Conservation (phyloP, 2,329 filamentous ascomycete species). For the Sphaerostilbella broomeana region DNA sequence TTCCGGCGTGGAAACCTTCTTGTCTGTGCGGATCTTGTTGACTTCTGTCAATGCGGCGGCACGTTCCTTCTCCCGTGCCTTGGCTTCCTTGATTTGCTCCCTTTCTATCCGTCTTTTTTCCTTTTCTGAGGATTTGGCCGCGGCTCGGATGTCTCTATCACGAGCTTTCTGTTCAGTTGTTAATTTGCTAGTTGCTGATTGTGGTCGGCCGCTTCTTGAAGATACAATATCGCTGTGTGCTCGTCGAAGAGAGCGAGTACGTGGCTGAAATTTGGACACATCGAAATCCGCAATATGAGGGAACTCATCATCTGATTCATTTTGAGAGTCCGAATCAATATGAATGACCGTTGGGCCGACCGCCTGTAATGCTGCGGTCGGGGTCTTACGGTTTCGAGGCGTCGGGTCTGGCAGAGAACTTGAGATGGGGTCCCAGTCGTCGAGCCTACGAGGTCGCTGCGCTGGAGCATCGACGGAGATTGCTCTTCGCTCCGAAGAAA, state of each 20-base stretch:
- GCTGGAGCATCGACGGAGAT: constrained; percentile 1
- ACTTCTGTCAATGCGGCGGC: constrained; percentile 63
- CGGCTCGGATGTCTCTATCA: constrained; percentile 39
- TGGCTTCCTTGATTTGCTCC: constrained; percentile 54
- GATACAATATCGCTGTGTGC: constrained; percentile 26
- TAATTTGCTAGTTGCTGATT: constrained; percentile 22
- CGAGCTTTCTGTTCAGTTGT: constrained; percentile 31
- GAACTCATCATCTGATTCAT: constrained; percentile 39
- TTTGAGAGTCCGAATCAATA: constrained; percentile 28
- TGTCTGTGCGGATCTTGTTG: constrained; percentile 67
- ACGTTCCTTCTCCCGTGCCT: constrained; percentile 54
- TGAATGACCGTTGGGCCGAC: constrained; percentile 24
- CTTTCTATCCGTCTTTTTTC: constrained; percentile 51
- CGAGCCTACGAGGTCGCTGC: neutral
- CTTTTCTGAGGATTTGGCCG: constrained; percentile 47
- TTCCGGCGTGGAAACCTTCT: constrained; percentile 64
- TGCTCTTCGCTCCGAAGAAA: constrained; percentile 2
- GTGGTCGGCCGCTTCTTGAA: constrained; percentile 16
- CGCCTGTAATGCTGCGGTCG: constrained; percentile 8
- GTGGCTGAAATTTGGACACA: constrained; percentile 22
- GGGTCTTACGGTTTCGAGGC: constrained; percentile 14
- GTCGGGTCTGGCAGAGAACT: constrained; percentile 42
- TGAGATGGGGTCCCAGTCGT: constrained; percentile 41
- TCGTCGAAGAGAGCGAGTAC: constrained; percentile 21
- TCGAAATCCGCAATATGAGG: constrained; percentile 41